phyloP scores from a whole-genome alignment of 1,139 yeast genomes.

The Meyerozyma carpophila region DNA sequence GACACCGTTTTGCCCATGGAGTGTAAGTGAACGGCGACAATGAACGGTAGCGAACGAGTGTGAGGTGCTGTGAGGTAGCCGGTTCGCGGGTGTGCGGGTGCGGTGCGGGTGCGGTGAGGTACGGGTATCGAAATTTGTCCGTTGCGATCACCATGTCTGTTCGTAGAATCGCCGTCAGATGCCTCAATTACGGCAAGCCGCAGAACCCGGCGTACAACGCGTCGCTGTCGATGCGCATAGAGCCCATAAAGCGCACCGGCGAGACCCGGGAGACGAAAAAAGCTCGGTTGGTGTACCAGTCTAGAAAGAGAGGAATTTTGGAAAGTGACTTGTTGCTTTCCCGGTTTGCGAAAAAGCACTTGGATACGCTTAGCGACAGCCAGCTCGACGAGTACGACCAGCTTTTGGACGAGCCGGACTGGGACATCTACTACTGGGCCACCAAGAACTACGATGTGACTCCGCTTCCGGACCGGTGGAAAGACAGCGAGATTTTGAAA shows the following conservation, averaged over 20 bases:
- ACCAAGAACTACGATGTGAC: constrained; percentile 74
- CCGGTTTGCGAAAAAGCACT: constrained; percentile 74
- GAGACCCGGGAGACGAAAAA: constrained; percentile 75
- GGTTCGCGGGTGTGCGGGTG: not conserved
- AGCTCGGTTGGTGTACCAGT: constrained; percentile 84
- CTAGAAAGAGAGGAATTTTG: constrained; percentile 90
- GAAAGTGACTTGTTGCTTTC: constrained; percentile 86
- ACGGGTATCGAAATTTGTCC: too few relatives aligned
- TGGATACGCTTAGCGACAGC: constrained; percentile 52
- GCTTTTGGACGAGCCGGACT: constrained; percentile 86
- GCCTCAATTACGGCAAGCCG: constrained; percentile 38
- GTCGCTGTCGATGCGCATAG: constrained; percentile 42
- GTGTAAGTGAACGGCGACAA: not conserved
- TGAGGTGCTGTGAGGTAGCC: not conserved
- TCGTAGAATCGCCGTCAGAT: constrained; percentile 8
- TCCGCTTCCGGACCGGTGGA: constrained; percentile 86
- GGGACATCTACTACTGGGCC: constrained; percentile 99
- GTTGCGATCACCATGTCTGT: constrained; percentile 7
- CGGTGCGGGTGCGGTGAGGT: too few relatives aligned
- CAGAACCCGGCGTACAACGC: constrained; percentile 36
- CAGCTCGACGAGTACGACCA: constrained; percentile 83
- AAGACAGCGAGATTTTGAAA: constrained; percentile 56
- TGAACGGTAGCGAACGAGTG: not conserved
- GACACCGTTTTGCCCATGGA: constrained; percentile 94
- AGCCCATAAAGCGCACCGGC: constrained; percentile 69